These are phyloP conservation scores for Aspergillus pseudoglaucus DNA, from an alignment of 2,329 filamentous ascomycete species.

Conservation along the genomic window DNA sequence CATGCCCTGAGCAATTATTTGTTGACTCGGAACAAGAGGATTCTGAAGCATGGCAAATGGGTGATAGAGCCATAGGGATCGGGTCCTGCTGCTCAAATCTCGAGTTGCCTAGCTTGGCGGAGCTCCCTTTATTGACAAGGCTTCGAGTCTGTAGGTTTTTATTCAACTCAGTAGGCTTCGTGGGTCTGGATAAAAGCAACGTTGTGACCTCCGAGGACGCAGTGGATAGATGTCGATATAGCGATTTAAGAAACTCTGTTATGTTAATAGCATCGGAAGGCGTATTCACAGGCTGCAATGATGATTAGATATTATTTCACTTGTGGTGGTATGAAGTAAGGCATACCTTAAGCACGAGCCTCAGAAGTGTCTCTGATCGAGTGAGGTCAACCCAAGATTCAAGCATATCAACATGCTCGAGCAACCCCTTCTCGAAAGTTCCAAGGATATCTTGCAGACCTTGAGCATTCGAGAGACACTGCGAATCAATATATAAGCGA, in stretches of 20 bases:
- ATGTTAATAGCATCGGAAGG: conserved; percentile 26
- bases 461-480: conserved; percentile 17
- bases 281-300: conserved; percentile 9
- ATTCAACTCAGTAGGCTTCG: not conserved
- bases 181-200: conserved; percentile 44
- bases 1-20: conserved; percentile 75
- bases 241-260: conserved; percentile 36
- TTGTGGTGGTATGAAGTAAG: not conserved
- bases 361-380: conserved; percentile 15
- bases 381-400: conserved; percentile 24
- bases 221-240: conserved; percentile 42
- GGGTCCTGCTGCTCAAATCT: conserved; percentile 7
- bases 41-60: conserved; percentile 67
- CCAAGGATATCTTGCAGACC: conserved; percentile 9
- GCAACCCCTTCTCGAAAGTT: conserved; percentile 10
- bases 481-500: conserved; percentile 9
- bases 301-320: conserved; percentile 11
- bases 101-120: conserved; percentile 1
- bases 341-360: conserved; percentile 30
- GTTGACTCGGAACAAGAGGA: conserved; percentile 65
- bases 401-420: conserved; percentile 33
- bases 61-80: conserved; percentile 49
- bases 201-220: conserved; percentile 48
- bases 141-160: conserved; percentile 1
- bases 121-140: conserved; percentile 1